Conservation (phyloP, 495 filamentous ascomycete species). For the Xylaria grammica region DNA sequence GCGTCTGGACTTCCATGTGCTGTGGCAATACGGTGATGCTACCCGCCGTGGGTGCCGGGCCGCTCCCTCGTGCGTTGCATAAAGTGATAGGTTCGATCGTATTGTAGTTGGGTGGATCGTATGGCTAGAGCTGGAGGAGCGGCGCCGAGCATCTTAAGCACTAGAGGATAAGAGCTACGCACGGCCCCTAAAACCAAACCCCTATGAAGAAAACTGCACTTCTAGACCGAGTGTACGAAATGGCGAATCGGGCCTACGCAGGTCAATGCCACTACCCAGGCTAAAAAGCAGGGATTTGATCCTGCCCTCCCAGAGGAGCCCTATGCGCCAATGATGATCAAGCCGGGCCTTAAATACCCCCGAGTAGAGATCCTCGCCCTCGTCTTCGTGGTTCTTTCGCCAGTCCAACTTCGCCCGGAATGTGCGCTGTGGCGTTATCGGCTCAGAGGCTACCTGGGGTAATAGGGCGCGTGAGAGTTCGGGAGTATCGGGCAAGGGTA, state of each 20-base stretch:
- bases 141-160: no score
- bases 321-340: constrained; percentile 82
- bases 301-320: constrained; percentile 90
- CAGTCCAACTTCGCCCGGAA: constrained; percentile 25
- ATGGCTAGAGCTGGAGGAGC: neutral
- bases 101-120: neutral
- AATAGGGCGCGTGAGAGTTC: constrained; percentile 18
- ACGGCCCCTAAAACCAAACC: no score
- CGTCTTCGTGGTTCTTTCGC: constrained; percentile 32
- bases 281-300: constrained; percentile 93
- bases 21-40: neutral
- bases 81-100: neutral
- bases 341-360: constrained; percentile 91
- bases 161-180: no score
- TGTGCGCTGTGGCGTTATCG: constrained; percentile 11
- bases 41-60: neutral
- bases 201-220: constrained; percentile 88
- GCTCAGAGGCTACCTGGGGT: constrained; percentile 15
- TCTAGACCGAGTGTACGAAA: constrained; percentile 83
- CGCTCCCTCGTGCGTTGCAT: neutral
- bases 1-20: constrained; percentile 3
- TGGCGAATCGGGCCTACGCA: constrained; percentile 70
- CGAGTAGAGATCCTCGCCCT: constrained; percentile 65
- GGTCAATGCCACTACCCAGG: constrained; percentile 78
- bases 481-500: constrained; percentile 26